Evolutionary conservation across 2,329 filamentous ascomycete genomes (phyloP).

Genomic region (Colletotrichum lini): DNA sequence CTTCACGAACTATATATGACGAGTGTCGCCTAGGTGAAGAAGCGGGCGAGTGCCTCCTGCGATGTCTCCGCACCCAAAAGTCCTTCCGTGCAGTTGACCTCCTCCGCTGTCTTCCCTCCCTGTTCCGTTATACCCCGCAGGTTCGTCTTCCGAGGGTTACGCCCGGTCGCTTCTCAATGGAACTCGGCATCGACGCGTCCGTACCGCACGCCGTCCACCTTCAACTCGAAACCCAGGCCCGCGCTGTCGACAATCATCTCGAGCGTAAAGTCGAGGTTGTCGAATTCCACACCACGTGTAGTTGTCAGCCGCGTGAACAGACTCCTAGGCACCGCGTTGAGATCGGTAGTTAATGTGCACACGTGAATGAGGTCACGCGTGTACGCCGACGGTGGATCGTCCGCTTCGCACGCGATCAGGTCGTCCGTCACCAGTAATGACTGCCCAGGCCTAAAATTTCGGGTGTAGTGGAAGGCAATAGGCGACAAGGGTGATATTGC

Average conservation of each 20-base stretch:
- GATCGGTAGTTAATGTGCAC: slow-evolving; percentile 85
- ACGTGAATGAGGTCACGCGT: slow-evolving; percentile 77
- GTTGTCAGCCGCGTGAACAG: slow-evolving; percentile 84
- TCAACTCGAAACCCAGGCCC: slow-evolving; percentile 81
- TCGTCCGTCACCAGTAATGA: slow-evolving; percentile 85
- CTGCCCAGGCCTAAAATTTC: slow-evolving; percentile 85
- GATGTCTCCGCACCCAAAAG: slow-evolving; percentile 13
- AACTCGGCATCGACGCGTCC: slow-evolving; percentile 85
- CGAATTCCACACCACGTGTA: slow-evolving; percentile 84
- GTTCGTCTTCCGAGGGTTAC: background rate
- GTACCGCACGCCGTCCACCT: slow-evolving; percentile 83
- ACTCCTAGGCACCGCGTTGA: slow-evolving; percentile 80
- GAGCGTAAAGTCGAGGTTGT: slow-evolving; percentile 85
- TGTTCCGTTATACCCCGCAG: slow-evolving; percentile 10
- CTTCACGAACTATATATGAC: slow-evolving; percentile 29
- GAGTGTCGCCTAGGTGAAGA: slow-evolving; percentile 6
- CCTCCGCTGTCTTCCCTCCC: background rate
- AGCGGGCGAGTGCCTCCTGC: background rate
- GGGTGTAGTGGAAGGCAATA: slow-evolving; percentile 87
- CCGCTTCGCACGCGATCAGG: slow-evolving; percentile 81
- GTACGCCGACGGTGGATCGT: slow-evolving; percentile 74
- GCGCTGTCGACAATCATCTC: slow-evolving; percentile 88
- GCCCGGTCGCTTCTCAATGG: slow-evolving; percentile 62
- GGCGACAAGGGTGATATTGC: slow-evolving; percentile 81
- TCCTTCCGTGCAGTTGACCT: slow-evolving; percentile 16